These are phyloP conservation scores for Solanum sejunctum DNA, from an alignment of 257 asterid species.

Conservation along the genomic window DNA sequence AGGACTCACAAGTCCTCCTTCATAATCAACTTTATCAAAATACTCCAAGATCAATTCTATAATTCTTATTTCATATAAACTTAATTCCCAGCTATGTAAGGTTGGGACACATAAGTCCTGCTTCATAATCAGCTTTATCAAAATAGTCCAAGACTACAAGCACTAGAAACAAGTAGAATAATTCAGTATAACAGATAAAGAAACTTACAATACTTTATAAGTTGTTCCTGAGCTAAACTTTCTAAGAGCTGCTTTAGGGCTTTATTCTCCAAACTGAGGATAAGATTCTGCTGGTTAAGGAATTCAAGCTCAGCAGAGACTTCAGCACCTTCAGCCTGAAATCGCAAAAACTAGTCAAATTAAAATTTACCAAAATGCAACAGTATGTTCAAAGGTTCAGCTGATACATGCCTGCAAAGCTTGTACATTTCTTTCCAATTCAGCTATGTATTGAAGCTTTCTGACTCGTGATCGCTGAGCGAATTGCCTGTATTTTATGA, in stretches of 20 bases:
- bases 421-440: conserved; percentile 87
- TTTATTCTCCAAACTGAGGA: conserved; percentile 86
- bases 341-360: conserved; percentile 8
- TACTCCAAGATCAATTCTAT: neutral
- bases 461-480: conserved; percentile 98
- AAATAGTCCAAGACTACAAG: neutral
- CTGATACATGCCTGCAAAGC: conserved; percentile 68
- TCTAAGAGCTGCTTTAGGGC: conserved; percentile 85
- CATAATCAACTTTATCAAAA: no score
- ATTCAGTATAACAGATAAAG: neutral
- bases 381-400: neutral
- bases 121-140: neutral
- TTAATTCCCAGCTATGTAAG: neutral
- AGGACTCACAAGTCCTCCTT: neutral
- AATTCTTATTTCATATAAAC: neutral
- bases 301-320: conserved; percentile 87
- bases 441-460: conserved; percentile 90
- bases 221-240: conserved; percentile 79
- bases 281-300: conserved; percentile 78
- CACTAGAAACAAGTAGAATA: neutral
- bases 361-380: conserved; percentile 1
- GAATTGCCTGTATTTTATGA: conserved; percentile 57
- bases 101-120: neutral
- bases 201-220: conserved; percentile 68
- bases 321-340: conserved; percentile 82